Conservation (phyloP, 192 early-diverging fungal species). For the Coemansia sp. region DNA sequence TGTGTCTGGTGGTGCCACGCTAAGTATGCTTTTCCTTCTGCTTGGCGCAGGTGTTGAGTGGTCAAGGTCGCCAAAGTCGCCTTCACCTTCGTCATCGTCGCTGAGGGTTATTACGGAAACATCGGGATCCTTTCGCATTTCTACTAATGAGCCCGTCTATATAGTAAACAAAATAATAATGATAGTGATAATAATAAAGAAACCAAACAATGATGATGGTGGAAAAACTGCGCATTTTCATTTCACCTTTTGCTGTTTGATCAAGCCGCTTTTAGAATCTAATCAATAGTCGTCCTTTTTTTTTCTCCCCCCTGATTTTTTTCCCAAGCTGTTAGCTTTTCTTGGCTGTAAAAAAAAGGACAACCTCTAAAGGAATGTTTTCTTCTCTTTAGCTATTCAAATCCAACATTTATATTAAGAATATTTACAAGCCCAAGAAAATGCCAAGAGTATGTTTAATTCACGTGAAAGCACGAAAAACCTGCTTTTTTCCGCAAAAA, state of each 20-base stretch:
- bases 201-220: background rate
- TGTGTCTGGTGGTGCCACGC: constrained; percentile 18
- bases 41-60: background rate
- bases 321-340: too few species aligned
- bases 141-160: background rate
- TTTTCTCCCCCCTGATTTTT: background rate
- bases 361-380: background rate
- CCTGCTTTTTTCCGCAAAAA: background rate
- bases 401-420: background rate
- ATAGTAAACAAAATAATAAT: background rate
- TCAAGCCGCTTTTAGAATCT: too few species aligned
- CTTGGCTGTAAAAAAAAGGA: too few species aligned
- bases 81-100: background rate
- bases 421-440: background rate
- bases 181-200: background rate
- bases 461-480: background rate
- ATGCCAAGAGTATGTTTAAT: background rate
- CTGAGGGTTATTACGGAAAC: background rate
- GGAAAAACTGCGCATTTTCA: too few species aligned
- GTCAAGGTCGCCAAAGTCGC: background rate
- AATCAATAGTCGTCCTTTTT: background rate
- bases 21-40: background rate
- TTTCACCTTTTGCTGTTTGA: too few species aligned
- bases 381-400: background rate
- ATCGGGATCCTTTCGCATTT: background rate